Base-by-base conservation (phyloP, 2,329 filamentous ascomycete species). In the Gnomoniopsis sp. region DNA sequence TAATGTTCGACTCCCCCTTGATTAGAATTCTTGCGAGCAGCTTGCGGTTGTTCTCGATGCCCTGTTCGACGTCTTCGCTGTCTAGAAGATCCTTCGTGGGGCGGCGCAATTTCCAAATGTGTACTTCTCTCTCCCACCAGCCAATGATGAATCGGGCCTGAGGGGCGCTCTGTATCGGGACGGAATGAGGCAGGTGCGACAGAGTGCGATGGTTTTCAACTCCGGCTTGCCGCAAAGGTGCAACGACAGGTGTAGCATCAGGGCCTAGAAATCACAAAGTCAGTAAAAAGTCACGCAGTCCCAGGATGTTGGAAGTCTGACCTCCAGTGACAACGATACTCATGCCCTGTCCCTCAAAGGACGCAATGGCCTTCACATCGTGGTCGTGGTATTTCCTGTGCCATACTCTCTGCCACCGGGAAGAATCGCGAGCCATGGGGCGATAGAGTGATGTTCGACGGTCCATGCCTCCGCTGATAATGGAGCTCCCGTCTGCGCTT, bases 251-350 rank as follows among this genome's bases (percentile, higher is more conserved):
- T 52, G 86, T 87, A 3, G 92, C 89, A 73, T 98, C 95, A 51
- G 93, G 89, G 47, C 92, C 91, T 95, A 56, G 6, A 44, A 26
- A 47, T 53, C 44, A 38, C 59, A 43, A 57, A 67, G 77, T 65
- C 4, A 77, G 74, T 65, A 64, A 62, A 52, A 49, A 53, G n/a
- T 22, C 23, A 15, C 17, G 26, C 26, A n/a, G 30, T 52, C 22
- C 12, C 2, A 23, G 14, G 41, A 10, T 41, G 12, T 34, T 60
- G 54, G 49, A 11, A 22, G 41, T 71, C 80, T 74, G 78, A 90
- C 92, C 95, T 83, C 95, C 95, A 63, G 93, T 96, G 17, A 96
- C 90, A 12, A 96, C 80, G 57, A 98, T 86, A 68, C 91, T 98
- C 69, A 96, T 84, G 52, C 86, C 86, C 53, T 84, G 87, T 54